Evolutionary conservation across 805 yeast species (phyloP).

Genomic region (Nematodospora valgi): DNA sequence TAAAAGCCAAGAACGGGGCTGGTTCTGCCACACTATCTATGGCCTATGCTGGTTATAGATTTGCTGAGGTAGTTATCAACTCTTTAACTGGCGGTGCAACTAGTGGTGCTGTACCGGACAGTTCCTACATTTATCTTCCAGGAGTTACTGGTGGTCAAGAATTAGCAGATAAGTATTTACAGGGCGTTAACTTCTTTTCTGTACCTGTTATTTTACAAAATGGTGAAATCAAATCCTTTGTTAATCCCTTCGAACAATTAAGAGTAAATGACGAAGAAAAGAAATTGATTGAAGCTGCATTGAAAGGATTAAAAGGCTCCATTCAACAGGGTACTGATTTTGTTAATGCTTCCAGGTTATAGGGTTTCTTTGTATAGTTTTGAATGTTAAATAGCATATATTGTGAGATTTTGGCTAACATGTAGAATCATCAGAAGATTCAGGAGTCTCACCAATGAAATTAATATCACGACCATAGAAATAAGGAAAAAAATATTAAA

Average conservation of each 20-base stretch:
- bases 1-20: slow-evolving; percentile 88
- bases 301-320: slow-evolving; percentile 36
- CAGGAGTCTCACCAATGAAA: no score
- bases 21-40: slow-evolving; percentile 95
- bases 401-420: no score
- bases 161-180: slow-evolving; percentile 32
- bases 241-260: slow-evolving; percentile 32
- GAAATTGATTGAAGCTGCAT: slow-evolving; percentile 33
- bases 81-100: slow-evolving; percentile 22
- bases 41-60: slow-evolving; percentile 91
- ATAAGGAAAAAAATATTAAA: slow-evolving; percentile 15
- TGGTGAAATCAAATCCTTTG: slow-evolving; percentile 35
- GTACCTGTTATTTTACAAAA: slow-evolving; percentile 43
- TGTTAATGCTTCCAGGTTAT: slow-evolving; percentile 37
- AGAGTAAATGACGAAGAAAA: slow-evolving; percentile 28
- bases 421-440: no score
- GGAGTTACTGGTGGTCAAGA: slow-evolving; percentile 48
- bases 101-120: slow-evolving; percentile 33
- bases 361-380: slow-evolving; percentile 2
- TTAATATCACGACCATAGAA: no score
- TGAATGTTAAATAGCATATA: no score
- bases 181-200: slow-evolving; percentile 44
- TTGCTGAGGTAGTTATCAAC: slow-evolving; percentile 53
- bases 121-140: slow-evolving; percentile 52
- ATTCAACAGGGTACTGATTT: slow-evolving; percentile 40